Conservation (phyloP, 2,329 filamentous ascomycete species). For the Aspergillus calidoustus region DNA sequence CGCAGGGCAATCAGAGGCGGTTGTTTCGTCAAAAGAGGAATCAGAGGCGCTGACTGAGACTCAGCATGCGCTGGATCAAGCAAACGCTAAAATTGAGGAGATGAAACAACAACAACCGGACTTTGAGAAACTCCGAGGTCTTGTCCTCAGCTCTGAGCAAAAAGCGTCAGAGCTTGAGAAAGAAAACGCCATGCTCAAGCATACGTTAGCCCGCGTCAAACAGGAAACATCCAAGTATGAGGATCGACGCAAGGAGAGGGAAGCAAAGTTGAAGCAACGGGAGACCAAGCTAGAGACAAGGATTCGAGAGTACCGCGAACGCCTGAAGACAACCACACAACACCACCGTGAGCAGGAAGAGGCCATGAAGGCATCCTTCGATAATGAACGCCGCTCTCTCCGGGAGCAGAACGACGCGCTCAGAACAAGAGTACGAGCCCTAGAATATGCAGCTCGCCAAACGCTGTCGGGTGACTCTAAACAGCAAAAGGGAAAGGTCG, state of each 20-base stretch:
- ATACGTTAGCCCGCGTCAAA: conserved; percentile 46
- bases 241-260: conserved; percentile 48
- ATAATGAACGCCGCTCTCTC: conserved; percentile 45
- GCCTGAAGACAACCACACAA: conserved; percentile 39
- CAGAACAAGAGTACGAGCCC: conserved; percentile 35
- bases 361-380: conserved; percentile 36
- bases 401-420: conserved; percentile 44
- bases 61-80: conserved; percentile 40
- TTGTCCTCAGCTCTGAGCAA: conserved; percentile 45
- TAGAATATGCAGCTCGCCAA: conserved; percentile 31
- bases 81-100: conserved; percentile 41
- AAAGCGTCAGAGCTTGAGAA: conserved; percentile 47
- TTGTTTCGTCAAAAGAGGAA: conserved; percentile 23
- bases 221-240: conserved; percentile 49
- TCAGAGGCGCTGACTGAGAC: conserved; percentile 36
- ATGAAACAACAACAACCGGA: conserved; percentile 38
- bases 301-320: conserved; percentile 47
- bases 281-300: conserved; percentile 45
- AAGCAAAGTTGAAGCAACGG: conserved; percentile 46
- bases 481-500: conserved; percentile 35
- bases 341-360: conserved; percentile 45
- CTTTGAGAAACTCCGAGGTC: conserved; percentile 38
- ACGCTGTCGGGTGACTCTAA: conserved; percentile 31
- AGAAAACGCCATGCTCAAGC: conserved; percentile 48
- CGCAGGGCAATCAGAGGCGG: conserved; percentile 27